These are phyloP conservation scores for Guyanaporus albipodus DNA, from an alignment of 768 basidiomycete genomes.

Conservation along the genomic window DNA sequence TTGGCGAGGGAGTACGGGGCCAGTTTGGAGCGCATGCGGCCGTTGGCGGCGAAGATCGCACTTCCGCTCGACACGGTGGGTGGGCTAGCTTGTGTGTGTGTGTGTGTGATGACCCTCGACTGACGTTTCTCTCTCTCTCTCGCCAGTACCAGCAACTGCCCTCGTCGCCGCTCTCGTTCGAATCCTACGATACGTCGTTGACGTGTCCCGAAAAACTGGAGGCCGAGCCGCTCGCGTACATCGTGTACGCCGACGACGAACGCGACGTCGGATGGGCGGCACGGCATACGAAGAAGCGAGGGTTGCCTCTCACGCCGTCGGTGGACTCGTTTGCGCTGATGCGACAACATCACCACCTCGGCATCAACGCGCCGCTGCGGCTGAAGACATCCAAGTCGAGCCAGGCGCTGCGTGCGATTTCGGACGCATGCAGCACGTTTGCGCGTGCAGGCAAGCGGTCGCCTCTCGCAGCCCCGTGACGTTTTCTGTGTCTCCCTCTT, in stretches of 20 bases:
- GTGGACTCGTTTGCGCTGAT: conserved; percentile 1
- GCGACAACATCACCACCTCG: background rate
- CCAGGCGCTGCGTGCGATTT: conserved; percentile 23
- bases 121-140: too few relatives aligned
- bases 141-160: conserved; percentile 7
- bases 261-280: conserved; percentile 7
- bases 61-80: conserved; percentile 18
- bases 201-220: conserved; percentile 6
- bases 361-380: conserved; percentile 1
- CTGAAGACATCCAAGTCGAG: conserved; percentile 12
- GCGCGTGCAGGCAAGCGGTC: conserved; percentile 14
- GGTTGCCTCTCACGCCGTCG: conserved; percentile 2
- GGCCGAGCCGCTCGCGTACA: too few relatives aligned
- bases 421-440: conserved; percentile 25
- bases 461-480: background rate
- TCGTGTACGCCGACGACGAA: conserved; percentile 19
- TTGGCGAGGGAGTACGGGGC: conserved; percentile 2
- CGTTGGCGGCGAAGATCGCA: conserved; percentile 16
- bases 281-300: conserved; percentile 16
- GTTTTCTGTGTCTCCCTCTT: too few relatives aligned
- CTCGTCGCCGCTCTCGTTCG: conserved; percentile 2
- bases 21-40: conserved; percentile 10
- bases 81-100: too few relatives aligned
- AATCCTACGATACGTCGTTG: conserved; percentile 8
- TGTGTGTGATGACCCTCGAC: too few relatives aligned